Evolutionary conservation across 108 stramenopile species (phyloP).

Genomic region (Cyclotella atomus): DNA sequence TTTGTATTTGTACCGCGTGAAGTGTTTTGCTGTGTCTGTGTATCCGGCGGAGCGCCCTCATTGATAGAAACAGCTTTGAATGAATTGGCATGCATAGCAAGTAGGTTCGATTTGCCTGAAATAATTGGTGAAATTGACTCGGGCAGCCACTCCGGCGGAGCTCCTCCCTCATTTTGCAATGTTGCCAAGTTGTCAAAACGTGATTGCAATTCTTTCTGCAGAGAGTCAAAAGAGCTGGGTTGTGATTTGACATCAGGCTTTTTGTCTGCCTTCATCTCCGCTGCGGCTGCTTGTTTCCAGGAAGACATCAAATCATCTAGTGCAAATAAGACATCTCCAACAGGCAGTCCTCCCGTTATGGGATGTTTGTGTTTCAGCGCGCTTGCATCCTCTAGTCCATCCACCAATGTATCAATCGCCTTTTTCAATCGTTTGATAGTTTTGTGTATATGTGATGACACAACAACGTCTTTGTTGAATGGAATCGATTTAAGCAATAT

Average conservation of each 20-base stretch:
- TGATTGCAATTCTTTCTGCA: conserved; percentile 21
- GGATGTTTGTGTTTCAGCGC: conserved; percentile 26
- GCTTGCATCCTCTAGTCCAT: conserved; percentile 13
- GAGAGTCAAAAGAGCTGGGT: conserved; percentile 8
- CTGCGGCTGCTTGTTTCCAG: conserved; percentile 35
- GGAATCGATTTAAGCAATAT: conserved; percentile 38
- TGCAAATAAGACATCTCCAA: conserved; percentile 24
- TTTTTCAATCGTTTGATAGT: conserved; percentile 41
- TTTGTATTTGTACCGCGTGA: no score
- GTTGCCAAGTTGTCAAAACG: conserved; percentile 22
- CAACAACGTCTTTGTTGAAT: conserved; percentile 43
- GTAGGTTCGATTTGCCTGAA: conserved; percentile 9
- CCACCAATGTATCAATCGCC: conserved; percentile 21
- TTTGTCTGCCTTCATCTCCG: conserved; percentile 10
- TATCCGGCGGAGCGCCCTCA: no score
- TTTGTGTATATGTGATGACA: conserved; percentile 41
- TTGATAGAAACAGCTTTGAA: no score
- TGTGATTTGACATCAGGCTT: not conserved
- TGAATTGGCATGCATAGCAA: conserved; percentile 10
- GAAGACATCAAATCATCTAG: conserved; percentile 36
- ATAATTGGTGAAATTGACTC: conserved; percentile 17
- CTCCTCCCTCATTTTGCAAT: conserved; percentile 28
- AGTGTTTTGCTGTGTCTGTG: no score
- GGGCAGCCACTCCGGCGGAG: conserved; percentile 30
- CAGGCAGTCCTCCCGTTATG: conserved; percentile 31